Percentiles rank a stretch among this genome's conserved stretches.
Evolutionary conservation across 768 basidiomycete genomes (phyloP).

Genomic region (Kwoniella dejecticola): DNA sequence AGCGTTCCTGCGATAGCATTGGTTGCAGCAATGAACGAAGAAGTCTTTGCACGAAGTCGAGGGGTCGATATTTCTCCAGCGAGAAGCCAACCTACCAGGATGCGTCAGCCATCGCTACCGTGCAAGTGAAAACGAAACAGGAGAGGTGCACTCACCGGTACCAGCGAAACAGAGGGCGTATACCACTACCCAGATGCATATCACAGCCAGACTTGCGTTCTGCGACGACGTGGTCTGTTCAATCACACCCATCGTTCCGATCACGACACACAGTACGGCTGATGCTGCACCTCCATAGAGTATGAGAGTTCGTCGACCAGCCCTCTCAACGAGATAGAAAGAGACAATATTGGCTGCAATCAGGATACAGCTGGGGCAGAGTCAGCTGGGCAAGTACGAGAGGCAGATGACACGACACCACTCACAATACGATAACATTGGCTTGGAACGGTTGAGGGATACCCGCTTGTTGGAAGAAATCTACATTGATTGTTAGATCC

Average conservation of each 20-base stretch:
- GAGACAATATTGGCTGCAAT: constrained; percentile 25
- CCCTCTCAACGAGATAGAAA: constrained; percentile 27
- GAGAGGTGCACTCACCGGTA: constrained; percentile 10
- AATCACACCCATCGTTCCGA: constrained; percentile 22
- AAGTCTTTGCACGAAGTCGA: constrained; percentile 28
- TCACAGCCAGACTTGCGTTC: constrained; percentile 14
- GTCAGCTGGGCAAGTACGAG: background rate
- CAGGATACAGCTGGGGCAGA: constrained; percentile 14
- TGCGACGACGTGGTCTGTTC: background rate
- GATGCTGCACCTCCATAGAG: constrained; percentile 10
- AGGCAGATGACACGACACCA: background rate
- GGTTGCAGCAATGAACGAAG: constrained; percentile 24
- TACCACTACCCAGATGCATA: constrained; percentile 22
- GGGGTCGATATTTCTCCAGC: constrained; percentile 31
- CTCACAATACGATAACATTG: constrained; percentile 18
- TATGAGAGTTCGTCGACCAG: constrained; percentile 28
- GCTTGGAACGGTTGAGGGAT: constrained; percentile 20
- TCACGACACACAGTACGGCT: constrained; percentile 5
- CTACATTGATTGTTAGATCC: too few species aligned
- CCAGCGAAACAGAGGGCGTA: constrained; percentile 26
- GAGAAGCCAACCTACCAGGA: constrained; percentile 21
- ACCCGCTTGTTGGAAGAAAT: constrained; percentile 22
- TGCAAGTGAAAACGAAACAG: background rate
- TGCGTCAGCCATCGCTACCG: background rate
- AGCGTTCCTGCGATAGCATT: constrained; percentile 22